A percentile compares a stretch with the other conserved stretches of the same genome.
Evolutionary conservation across 1,284 basidiomycete genomes (phyloP).

Genomic region (Irpex rosettiformis): DNA sequence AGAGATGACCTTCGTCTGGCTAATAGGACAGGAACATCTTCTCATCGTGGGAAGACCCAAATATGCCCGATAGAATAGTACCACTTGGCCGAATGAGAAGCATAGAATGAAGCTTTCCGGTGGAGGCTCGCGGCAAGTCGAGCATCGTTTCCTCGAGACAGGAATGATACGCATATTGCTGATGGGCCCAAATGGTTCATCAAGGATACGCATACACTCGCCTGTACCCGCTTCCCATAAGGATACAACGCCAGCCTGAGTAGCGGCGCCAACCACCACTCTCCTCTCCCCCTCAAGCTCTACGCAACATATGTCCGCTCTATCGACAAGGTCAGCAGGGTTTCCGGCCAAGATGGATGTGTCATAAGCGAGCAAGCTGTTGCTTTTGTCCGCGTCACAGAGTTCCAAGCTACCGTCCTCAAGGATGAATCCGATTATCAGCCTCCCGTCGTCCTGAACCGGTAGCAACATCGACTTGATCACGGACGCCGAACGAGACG

Average conservation of each 20-base stretch:
- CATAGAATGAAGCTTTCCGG: constrained; percentile 59
- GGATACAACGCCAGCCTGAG: constrained; percentile 63
- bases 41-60: constrained; percentile 51
- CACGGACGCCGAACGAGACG: constrained; percentile 42
- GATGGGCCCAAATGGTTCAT: constrained; percentile 53
- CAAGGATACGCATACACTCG: constrained; percentile 57
- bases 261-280: constrained; percentile 58
- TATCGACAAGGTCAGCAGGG: constrained; percentile 47
- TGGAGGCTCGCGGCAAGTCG: constrained; percentile 63
- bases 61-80: constrained; percentile 60
- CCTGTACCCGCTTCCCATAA: constrained; percentile 65
- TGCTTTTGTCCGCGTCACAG: constrained; percentile 42
- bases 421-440: constrained; percentile 56
- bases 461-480: constrained; percentile 46
- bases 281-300: constrained; percentile 46
- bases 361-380: constrained; percentile 35
- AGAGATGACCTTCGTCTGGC: constrained; percentile 39
- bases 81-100: constrained; percentile 54
- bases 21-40: constrained; percentile 61
- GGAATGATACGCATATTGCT: constrained; percentile 51
- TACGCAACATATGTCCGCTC: constrained; percentile 48
- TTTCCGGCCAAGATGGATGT: constrained; percentile 57
- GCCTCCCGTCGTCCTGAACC: constrained; percentile 39
- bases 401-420: constrained; percentile 65
- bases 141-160: constrained; percentile 50